phyloP scores from a whole-genome alignment of 768 basidiomycete genomes.

The Amyloporia xantha region DNA sequence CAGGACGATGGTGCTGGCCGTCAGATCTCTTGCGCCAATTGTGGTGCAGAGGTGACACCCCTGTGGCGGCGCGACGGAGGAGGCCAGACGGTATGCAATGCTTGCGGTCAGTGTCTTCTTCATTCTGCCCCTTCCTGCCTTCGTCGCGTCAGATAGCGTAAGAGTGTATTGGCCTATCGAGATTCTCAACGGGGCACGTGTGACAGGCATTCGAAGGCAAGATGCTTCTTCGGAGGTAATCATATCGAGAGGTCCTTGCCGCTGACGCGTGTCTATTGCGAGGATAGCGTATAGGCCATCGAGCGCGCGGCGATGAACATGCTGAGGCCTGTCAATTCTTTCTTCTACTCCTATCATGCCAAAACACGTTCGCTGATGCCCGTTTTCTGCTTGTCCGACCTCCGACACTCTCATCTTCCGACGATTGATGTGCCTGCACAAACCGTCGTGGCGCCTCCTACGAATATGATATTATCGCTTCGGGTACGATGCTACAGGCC shows the following conservation, averaged over 20 bases:
- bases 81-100: slow-evolving; percentile 84
- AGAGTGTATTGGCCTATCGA: slow-evolving; percentile 2
- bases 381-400: slow-evolving; percentile 7
- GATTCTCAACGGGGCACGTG: slow-evolving; percentile 32
- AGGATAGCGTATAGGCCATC: slow-evolving; percentile 17
- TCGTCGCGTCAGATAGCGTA: slow-evolving; percentile 14
- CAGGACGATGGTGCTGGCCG: neutral
- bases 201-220: slow-evolving; percentile 21
- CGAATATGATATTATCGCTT: slow-evolving; percentile 11
- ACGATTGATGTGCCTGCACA: slow-evolving; percentile 16
- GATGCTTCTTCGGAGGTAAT: slow-evolving; percentile 18
- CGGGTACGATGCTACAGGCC: slow-evolving; percentile 42
- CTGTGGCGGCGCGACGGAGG: slow-evolving; percentile 79
- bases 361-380: slow-evolving; percentile 15
- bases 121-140: slow-evolving; percentile 24
- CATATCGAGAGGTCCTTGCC: slow-evolving; percentile 25
- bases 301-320: slow-evolving; percentile 5
- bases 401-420: slow-evolving; percentile 4
- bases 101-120: slow-evolving; percentile 66
- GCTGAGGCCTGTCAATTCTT: slow-evolving; percentile 2
- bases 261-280: slow-evolving; percentile 19
- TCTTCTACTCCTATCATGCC: slow-evolving; percentile 9
- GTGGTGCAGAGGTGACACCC: slow-evolving; percentile 72
- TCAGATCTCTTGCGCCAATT: slow-evolving; percentile 50
- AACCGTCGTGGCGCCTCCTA: slow-evolving; percentile 13